A percentile compares a stretch with the other conserved stretches of the same genome.
Evolutionary conservation across 225 moss, liverwort and hornwort genomes (phyloP).

Genomic region (Marchantia polymorpha): DNA sequence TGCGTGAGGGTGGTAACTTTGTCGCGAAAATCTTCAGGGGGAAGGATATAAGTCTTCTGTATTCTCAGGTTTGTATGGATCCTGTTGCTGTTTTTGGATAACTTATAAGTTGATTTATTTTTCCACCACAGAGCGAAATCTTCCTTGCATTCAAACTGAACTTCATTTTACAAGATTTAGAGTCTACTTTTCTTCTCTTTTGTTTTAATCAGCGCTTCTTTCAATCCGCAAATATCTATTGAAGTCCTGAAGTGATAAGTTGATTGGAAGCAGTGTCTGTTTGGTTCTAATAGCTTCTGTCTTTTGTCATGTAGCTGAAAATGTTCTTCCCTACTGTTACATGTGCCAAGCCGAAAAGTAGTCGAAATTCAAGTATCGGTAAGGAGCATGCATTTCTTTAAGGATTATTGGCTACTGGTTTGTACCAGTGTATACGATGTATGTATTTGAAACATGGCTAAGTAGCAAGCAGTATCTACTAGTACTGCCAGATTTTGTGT

Average conservation of each 20-base stretch:
- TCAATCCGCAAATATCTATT: not conserved
- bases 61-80: conserved; percentile 38
- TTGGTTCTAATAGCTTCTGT: not conserved
- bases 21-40: conserved; percentile 95
- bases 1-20: conserved; percentile 79
- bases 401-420: not conserved
- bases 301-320: conserved; percentile 52
- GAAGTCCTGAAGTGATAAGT: too few relatives aligned
- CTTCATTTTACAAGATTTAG: not conserved
- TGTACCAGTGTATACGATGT: not conserved
- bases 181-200: not conserved
- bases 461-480: not conserved
- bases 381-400: conserved; percentile 4
- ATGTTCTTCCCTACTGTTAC: conserved; percentile 84
- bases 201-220: too few relatives aligned
- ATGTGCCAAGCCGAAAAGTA: conserved; percentile 96
- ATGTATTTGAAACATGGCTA: not conserved
- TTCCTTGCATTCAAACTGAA: not conserved
- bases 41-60: conserved; percentile 59
- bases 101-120: too few relatives aligned
- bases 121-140: too few relatives aligned
- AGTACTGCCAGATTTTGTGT: not conserved
- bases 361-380: conserved; percentile 94
- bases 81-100: not conserved
- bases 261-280: not conserved